Conservation (phyloP, 2,329 filamentous ascomycete species). For the Cercospora brassicicola region DNA sequence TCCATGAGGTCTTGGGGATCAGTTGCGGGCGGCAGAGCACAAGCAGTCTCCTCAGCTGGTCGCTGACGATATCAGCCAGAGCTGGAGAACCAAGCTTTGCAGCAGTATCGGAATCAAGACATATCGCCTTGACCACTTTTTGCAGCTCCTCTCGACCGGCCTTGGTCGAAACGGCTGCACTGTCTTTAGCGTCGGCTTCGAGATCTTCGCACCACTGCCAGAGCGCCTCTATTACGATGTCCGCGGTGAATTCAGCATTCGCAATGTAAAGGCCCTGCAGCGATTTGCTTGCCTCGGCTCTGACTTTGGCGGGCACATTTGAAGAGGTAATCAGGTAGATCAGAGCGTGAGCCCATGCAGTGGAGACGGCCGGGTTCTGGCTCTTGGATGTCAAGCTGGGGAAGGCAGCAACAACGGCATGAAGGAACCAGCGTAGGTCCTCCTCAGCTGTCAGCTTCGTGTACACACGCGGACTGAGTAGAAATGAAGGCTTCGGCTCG, state of each 20-base stretch:
- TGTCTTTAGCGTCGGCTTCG: conserved; percentile 76
- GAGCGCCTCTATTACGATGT: conserved; percentile 65
- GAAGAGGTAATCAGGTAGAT: conserved; percentile 74
- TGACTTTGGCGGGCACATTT: conserved; percentile 60
- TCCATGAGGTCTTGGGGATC: conserved; percentile 80
- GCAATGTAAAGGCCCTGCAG: conserved; percentile 66
- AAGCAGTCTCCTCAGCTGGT: conserved; percentile 73
- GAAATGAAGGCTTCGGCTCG: conserved; percentile 81
- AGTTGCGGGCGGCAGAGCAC: conserved; percentile 77
- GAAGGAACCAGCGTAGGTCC: conserved; percentile 75
- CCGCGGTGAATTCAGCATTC: conserved; percentile 57
- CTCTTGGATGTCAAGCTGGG: conserved; percentile 34
- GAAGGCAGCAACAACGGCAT: conserved; percentile 66
- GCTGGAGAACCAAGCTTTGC: conserved; percentile 47
- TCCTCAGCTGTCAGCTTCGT: conserved; percentile 72
- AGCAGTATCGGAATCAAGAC: conserved; percentile 56
- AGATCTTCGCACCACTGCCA: conserved; percentile 75
- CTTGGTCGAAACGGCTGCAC: conserved; percentile 65
- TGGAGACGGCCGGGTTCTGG: conserved; percentile 39
- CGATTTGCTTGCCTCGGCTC: conserved; percentile 61
- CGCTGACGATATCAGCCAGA: conserved; percentile 57
- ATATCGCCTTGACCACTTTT: conserved; percentile 62
- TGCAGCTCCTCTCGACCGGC: conserved; percentile 65
- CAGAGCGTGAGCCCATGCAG: conserved; percentile 74
- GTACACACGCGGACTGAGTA: conserved; percentile 82